Evolutionary conservation across 2,329 filamentous ascomycete genomes (phyloP).

Genomic region (Phaeophleospora eucalypticola): DNA sequence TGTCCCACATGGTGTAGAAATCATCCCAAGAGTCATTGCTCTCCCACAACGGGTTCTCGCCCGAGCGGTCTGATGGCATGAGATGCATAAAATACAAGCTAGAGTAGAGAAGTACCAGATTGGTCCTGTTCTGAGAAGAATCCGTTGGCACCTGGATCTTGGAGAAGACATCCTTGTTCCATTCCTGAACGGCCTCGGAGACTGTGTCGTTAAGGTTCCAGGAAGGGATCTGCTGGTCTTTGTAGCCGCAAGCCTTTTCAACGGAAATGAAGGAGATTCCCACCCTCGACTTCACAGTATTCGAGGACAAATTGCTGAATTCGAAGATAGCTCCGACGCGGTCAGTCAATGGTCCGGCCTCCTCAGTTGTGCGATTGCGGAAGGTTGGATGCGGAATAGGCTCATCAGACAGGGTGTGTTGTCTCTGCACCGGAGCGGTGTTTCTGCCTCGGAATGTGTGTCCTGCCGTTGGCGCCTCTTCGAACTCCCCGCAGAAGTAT

Average conservation of each 20-base stretch:
- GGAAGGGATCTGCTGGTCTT: constrained; percentile 54
- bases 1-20: constrained; percentile 64
- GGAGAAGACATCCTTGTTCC: constrained; percentile 60
- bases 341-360: constrained; percentile 35
- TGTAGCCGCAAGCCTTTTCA: constrained; percentile 56
- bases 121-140: constrained; percentile 46
- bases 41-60: constrained; percentile 64
- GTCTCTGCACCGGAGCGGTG: constrained; percentile 23
- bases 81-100: constrained; percentile 67
- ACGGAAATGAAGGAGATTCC: constrained; percentile 66
- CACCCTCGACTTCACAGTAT: constrained; percentile 50
- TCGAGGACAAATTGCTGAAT: constrained; percentile 37
- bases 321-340: constrained; percentile 51
- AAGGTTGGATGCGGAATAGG: constrained; percentile 36
- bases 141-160: constrained; percentile 58
- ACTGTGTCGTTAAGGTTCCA: constrained; percentile 28
- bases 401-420: constrained; percentile 22
- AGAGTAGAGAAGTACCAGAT: constrained; percentile 60
- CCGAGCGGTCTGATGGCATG: constrained; percentile 65
- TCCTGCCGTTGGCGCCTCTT: constrained; percentile 36
- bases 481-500: constrained; percentile 60
- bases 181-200: constrained; percentile 46
- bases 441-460: constrained; percentile 32
- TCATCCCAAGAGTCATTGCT: constrained; percentile 67
- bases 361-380: constrained; percentile 28